phyloP scores from a whole-genome alignment of 305 asterid genomes.

The Andrographis paniculata region DNA sequence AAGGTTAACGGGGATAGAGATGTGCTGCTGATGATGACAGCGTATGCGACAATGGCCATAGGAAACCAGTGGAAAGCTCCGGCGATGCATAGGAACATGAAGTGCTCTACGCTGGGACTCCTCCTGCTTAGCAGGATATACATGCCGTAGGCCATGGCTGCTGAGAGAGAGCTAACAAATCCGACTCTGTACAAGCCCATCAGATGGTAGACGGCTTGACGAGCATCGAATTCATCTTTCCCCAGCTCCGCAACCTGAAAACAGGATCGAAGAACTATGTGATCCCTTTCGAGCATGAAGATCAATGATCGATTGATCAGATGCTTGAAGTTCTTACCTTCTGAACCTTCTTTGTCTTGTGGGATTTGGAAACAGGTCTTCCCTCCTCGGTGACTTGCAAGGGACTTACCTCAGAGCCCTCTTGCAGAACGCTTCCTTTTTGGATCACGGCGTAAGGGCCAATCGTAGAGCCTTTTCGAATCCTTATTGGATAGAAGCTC shows the following conservation, averaged over 20 bases:
- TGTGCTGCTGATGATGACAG: slow-evolving; percentile 18
- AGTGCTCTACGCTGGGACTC: slow-evolving; percentile 28
- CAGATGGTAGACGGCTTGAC: slow-evolving; percentile 6
- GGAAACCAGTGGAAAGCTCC: slow-evolving; percentile 69
- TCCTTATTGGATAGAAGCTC: slow-evolving; percentile 35
- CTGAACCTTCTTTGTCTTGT: slow-evolving; percentile 24
- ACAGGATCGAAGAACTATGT: not conserved
- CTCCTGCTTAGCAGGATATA: slow-evolving; percentile 29
- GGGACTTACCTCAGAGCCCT: slow-evolving; percentile 40
- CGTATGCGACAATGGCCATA: slow-evolving; percentile 36
- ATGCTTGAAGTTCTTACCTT: slow-evolving; percentile 22
- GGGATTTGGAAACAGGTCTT: slow-evolving; percentile 23
- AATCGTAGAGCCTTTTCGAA: slow-evolving; percentile 41
- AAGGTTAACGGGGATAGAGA: slow-evolving; percentile 30
- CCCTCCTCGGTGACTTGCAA: slow-evolving; percentile 20
- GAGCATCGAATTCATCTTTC: not conserved
- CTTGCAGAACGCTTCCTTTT: slow-evolving; percentile 43
- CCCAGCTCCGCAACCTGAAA: not conserved
- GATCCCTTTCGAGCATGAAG: not conserved
- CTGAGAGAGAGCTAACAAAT: slow-evolving; percentile 47
- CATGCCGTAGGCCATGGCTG: slow-evolving; percentile 36
- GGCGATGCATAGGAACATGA: slow-evolving; percentile 32
- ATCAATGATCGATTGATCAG: not conserved
- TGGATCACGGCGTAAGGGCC: slow-evolving; percentile 61
- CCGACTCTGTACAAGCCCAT: slow-evolving; percentile 41